phyloP scores from a whole-genome alignment of 2,329 filamentous ascomycete genomes.

The Fusarium sarcochroum region DNA sequence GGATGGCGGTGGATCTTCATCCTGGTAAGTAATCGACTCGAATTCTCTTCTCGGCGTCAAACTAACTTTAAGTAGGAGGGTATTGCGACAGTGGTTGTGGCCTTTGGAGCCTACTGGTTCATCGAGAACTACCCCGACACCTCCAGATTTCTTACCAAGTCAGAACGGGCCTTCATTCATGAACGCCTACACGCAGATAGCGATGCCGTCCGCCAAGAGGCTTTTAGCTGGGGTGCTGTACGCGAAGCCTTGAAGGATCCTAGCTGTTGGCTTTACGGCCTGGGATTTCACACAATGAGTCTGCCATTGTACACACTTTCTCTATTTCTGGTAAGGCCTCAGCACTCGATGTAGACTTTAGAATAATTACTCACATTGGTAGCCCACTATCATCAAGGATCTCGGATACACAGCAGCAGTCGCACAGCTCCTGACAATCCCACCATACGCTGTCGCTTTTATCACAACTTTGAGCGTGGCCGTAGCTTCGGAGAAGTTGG shows the following conservation, averaged over 20 bases:
- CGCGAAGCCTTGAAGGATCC: constrained; percentile 73
- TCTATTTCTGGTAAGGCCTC: constrained; percentile 61
- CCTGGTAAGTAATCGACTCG: constrained; percentile 55
- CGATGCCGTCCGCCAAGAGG: constrained; percentile 77
- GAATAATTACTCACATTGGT: fast-evolving
- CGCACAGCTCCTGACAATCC: constrained; percentile 72
- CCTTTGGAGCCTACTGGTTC: constrained; percentile 67
- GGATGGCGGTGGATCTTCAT: constrained; percentile 75
- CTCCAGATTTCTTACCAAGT: constrained; percentile 68
- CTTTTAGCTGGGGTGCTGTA: constrained; percentile 78
- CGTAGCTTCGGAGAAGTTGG: constrained; percentile 70
- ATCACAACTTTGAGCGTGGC: constrained; percentile 71
- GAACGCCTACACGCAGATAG: constrained; percentile 76
- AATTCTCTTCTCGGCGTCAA: fast-evolving
- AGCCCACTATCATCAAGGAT: constrained; percentile 67
- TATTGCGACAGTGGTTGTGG: constrained; percentile 67
- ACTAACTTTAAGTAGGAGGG: constrained; percentile 60
- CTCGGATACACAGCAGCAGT: constrained; percentile 68
- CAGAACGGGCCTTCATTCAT: constrained; percentile 70
- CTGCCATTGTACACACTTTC: constrained; percentile 71
- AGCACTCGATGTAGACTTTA: too few species aligned
- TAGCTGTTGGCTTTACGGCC: constrained; percentile 80
- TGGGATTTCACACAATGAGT: constrained; percentile 80
- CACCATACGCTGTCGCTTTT: constrained; percentile 75
- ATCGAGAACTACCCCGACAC: constrained; percentile 76